Evolutionary conservation across 805 yeast species (phyloP), one percentile per base, ranked within the genome.

Genomic region (Soucietia sequanensis): DNA sequence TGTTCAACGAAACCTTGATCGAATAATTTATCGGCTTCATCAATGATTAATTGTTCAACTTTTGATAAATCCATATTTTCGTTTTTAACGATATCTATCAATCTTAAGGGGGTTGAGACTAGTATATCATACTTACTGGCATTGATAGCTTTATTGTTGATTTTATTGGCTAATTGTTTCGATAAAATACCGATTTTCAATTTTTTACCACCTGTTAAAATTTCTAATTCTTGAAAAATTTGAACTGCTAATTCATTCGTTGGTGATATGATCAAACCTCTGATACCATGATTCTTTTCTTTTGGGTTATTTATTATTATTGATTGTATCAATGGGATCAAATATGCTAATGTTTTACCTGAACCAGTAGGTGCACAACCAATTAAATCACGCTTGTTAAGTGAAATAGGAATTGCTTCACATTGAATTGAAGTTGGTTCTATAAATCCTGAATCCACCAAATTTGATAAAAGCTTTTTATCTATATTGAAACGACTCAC

Each of bases 341-440:
- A 65, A 54, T 84, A 93, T 20, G 97, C 95, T 31, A 93, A 68
- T 0, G 99, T 93, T 57, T 93, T 93, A 70, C 99, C 99, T 4
- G 97, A 88, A 48, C 99, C 99, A 1, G 99, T 93, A 30, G 98
- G 98, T 0, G 98, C 97, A 70, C 96, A 87, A 1, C 95, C 95
- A 27, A 93, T 68, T 22, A 93, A 56, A 54, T 91, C 97, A 39
- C 95, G 75, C 19, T 69, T 73, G 34, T 76, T 70, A 34, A 88
- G 62, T 10, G 86, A 62, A 7, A 79, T 67, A 2, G 99, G 97
- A 27, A 93, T 80, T 2, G 89, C 79, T 58, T 93, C 97, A 42
- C 88, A 76, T 62, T 93, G 99, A 48, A 93, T 86, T 3, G 97
- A 81, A 0, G 99, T 91, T 5, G 99, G 98, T 42, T 80, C 85